phyloP scores from a whole-genome alignment of 106 monocot species.

The Dioscorea zingiberensis region DNA sequence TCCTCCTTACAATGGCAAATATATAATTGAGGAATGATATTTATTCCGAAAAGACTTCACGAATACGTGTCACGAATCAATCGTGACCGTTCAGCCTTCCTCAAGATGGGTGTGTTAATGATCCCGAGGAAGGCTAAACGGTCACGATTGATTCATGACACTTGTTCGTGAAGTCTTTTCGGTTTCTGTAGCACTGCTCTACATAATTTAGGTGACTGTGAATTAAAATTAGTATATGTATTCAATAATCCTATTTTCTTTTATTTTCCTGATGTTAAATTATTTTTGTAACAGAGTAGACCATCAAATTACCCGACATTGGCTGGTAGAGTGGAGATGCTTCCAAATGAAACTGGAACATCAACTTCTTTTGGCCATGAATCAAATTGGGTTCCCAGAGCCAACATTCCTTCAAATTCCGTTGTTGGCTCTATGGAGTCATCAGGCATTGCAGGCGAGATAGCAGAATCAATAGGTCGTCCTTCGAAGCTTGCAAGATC shows the following conservation, averaged over 20 bases:
- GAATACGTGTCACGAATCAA: too few species aligned
- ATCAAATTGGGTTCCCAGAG: conserved; percentile 22
- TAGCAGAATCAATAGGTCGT: conserved; percentile 21
- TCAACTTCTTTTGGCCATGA: conserved; percentile 16
- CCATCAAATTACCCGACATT: conserved; percentile 25
- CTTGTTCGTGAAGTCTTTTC: too few species aligned
- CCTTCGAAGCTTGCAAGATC: conserved; percentile 53
- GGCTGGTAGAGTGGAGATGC: conserved; percentile 16
- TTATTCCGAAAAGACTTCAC: neutral
- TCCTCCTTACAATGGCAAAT: too few species aligned
- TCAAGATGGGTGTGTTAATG: too few species aligned
- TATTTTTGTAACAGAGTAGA: conserved; percentile 12
- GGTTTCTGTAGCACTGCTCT: too few species aligned
- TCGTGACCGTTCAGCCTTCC: too few species aligned
- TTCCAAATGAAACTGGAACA: conserved; percentile 23
- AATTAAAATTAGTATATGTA: neutral
- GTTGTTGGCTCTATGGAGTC: conserved; percentile 17
- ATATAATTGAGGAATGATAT: neutral
- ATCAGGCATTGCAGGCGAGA: conserved; percentile 11
- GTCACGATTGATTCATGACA: too few species aligned
- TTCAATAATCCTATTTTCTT: neutral
- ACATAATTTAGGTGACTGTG: neutral
- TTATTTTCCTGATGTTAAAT: neutral
- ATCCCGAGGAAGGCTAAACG: too few species aligned
- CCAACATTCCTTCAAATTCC: conserved; percentile 10